These are phyloP conservation scores for Fomitopsis pinicola DNA, from an alignment of 1,284 basidiomycete species.

Conservation along the genomic window DNA sequence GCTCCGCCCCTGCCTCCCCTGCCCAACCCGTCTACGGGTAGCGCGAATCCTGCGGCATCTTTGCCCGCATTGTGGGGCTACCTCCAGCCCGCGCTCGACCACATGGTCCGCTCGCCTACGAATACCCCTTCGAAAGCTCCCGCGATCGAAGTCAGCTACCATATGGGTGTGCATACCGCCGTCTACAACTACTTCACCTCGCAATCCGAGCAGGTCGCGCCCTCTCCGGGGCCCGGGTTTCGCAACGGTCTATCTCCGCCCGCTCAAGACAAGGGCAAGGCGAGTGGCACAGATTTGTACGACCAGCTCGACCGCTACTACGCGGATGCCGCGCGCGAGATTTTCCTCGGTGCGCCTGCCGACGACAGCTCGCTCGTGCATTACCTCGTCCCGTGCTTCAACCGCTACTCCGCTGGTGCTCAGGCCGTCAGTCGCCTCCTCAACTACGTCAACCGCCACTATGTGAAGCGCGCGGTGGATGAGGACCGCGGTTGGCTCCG, in stretches of 20 bases:
- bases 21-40: conserved; percentile 43
- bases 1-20: conserved; percentile 20
- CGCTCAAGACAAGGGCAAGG: conserved; percentile 22
- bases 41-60: conserved; percentile 69
- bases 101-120: conserved; percentile 66
- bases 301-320: conserved; percentile 66
- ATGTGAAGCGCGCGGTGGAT: conserved; percentile 70
- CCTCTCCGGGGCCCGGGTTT: conserved; percentile 13
- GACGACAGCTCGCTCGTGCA: conserved; percentile 64
- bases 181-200: conserved; percentile 77
- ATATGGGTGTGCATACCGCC: conserved; percentile 72
- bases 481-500: conserved; percentile 76
- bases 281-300: conserved; percentile 64
- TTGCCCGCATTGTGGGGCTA: conserved; percentile 69
- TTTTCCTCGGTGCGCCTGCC: conserved; percentile 56
- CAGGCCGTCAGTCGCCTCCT: conserved; percentile 64
- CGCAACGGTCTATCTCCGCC: conserved; percentile 23
- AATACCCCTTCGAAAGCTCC: conserved; percentile 57
- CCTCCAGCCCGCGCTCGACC: conserved; percentile 66
- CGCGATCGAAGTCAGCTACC: conserved; percentile 64
- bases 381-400: conserved; percentile 66
- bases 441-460: conserved; percentile 76
- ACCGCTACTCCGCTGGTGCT: conserved; percentile 61
- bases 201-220: conserved; percentile 38
- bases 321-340: conserved; percentile 51